Conservation (phyloP, 1,284 basidiomycete species). For the Ceratobasidium sp. region DNA sequence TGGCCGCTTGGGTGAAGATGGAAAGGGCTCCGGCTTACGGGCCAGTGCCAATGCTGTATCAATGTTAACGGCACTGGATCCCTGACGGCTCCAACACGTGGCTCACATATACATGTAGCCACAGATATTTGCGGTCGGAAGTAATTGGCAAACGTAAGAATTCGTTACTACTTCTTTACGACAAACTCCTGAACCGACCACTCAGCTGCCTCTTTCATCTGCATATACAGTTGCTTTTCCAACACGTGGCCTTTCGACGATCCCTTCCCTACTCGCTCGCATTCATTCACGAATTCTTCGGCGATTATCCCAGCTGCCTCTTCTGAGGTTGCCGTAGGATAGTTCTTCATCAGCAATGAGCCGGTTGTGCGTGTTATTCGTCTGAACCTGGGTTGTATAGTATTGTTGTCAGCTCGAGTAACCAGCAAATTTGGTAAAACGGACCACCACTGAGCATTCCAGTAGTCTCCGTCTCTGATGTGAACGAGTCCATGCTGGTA, state of each 20-base stretch:
- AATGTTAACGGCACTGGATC: too few species aligned
- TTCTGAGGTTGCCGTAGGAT: conserved; percentile 1
- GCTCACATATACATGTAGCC: too few species aligned
- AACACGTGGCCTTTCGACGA: conserved; percentile 4
- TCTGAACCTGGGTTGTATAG: conserved; percentile 13
- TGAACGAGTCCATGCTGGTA: conserved; percentile 34
- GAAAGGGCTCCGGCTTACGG: too few species aligned
- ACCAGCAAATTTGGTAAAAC: neutral
- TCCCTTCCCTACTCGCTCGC: conserved; percentile 31
- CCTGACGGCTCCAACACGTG: neutral
- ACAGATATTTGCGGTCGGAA: too few species aligned
- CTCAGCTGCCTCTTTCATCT: conserved; percentile 35
- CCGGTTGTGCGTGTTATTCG: neutral
- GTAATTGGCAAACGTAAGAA: neutral
- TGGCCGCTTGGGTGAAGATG: neutral
- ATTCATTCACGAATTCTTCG: conserved; percentile 15
- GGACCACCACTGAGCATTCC: conserved; percentile 40
- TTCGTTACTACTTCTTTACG: neutral
- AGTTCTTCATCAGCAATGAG: conserved; percentile 28
- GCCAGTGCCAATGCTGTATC: too few species aligned
- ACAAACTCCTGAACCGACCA: conserved; percentile 39
- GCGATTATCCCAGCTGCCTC: conserved; percentile 22
- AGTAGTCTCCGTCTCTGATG: conserved; percentile 37
- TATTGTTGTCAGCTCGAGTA: neutral
- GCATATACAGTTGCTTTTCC: conserved; percentile 31